Base-by-base conservation (phyloP, 306 rosid genomes). In the Vigna trinervia region DNA sequence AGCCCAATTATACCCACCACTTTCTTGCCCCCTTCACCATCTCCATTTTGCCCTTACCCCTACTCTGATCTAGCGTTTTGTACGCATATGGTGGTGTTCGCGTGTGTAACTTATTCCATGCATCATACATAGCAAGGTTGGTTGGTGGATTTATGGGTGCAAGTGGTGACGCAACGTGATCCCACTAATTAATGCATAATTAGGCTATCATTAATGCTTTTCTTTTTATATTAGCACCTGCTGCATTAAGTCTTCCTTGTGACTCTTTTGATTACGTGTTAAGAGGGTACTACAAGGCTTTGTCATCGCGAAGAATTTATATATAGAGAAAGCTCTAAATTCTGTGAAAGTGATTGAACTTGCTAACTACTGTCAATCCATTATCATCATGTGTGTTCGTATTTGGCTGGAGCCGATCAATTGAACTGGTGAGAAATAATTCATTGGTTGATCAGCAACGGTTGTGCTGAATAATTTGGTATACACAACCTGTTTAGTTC, bases 91-190 rank as follows among this genome's bases (percentile, higher is more conserved):
- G 6, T 30, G 43, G 12, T 60, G 46, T 41, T 41, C 46, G 46
- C 46, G 1, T 52, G 2, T 10, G 66, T 58, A 69, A 46, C 10
- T 12, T 52, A 61, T 66, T 41, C 34, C 8, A 54, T 74, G 45
- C 84, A 45, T 79, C 84, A 45, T 79, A 39, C 54, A 48, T 43
- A 78, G 60, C 57, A 70, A 71, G 6, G 61, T 71, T 81, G 78
- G 85, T 66, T 20, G 85, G 70, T 70, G 81, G 69, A 58, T 81
- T 69, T 73, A 36, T n/a, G 28, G n/a, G 47, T 53, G 71, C 72
- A 69, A 64, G 63, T 3, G 46, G 57, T 43, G 87, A 82, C 74
- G 84, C 80, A 51, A 20, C 67, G 76, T 73, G 78, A 73, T 47
- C 26, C 15, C 39, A 53, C 46, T 46, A 72, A 32, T 34, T 13